Evolutionary conservation across 441 rosid genomes (phyloP).

Genomic region (Brassica hybrid): DNA sequence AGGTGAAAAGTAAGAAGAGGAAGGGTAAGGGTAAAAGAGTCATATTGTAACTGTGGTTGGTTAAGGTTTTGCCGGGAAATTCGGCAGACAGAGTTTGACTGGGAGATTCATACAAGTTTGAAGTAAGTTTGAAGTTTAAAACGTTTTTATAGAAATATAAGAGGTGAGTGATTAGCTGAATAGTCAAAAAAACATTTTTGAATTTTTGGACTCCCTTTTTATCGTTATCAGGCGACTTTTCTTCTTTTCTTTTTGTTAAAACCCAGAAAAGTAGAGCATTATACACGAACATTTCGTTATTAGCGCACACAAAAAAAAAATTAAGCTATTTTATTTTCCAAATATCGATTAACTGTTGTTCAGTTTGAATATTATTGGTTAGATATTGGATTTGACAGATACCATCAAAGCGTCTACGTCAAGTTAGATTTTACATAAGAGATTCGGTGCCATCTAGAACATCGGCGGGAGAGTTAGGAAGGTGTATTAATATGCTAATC

Average conservation of each 20-base stretch:
- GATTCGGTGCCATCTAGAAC: constrained; percentile 9
- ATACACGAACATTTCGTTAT: not conserved
- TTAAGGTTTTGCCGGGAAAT: constrained; percentile 40
- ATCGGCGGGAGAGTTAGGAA: not conserved
- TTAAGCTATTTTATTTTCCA: not conserved
- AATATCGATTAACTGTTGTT: not conserved
- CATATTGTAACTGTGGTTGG: constrained; percentile 32
- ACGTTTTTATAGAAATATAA: not conserved
- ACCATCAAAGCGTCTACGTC: not conserved
- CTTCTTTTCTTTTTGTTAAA: not conserved
- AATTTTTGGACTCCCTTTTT: not conserved
- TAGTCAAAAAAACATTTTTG: not conserved
- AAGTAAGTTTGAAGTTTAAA: not conserved
- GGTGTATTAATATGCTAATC: not conserved
- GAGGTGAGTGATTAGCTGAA: not conserved
- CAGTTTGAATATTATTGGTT: not conserved
- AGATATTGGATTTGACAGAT: not conserved
- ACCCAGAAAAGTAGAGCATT: not conserved
- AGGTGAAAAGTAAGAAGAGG: constrained; percentile 43
- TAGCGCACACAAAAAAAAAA: not conserved
- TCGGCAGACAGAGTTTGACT: constrained; percentile 24
- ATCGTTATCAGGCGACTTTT: not conserved
- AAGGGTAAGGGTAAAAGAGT: constrained; percentile 43
- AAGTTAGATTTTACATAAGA: not conserved
- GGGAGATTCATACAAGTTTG: constrained; percentile 7